Evolutionary conservation across 352 stramenopile genomes (phyloP).

Genomic region (Thalassiosira sp.): DNA sequence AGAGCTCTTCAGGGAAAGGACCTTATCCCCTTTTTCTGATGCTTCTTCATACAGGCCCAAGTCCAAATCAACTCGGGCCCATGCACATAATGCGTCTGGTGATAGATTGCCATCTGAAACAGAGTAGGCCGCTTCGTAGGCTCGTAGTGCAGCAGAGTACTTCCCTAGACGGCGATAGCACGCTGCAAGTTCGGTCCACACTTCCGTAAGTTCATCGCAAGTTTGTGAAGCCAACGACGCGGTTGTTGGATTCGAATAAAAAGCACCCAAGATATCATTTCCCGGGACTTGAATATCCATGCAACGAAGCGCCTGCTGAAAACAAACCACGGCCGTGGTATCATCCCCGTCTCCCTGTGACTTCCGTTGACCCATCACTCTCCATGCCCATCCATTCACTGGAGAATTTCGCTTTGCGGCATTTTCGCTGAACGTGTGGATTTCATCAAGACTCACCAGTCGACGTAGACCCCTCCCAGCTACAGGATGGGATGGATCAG

Average conservation of each 20-base stretch:
- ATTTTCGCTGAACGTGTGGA: slow-evolving; percentile 38
- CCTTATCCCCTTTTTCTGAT: slow-evolving; percentile 55
- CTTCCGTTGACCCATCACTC: slow-evolving; percentile 50
- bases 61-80: slow-evolving; percentile 73
- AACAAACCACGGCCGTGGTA: slow-evolving; percentile 58
- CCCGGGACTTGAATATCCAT: slow-evolving; percentile 60
- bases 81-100: slow-evolving; percentile 51
- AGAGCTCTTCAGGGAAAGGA: slow-evolving; percentile 32
- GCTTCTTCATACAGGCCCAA: slow-evolving; percentile 70
- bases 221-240: too few species aligned
- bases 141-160: slow-evolving; percentile 61
- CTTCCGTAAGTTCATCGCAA: slow-evolving; percentile 46
- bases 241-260: slow-evolving; percentile 53
- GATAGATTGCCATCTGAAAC: slow-evolving; percentile 35
- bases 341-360: slow-evolving; percentile 48
- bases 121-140: slow-evolving; percentile 56
- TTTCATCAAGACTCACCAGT: slow-evolving; percentile 31
- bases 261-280: slow-evolving; percentile 50
- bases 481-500: slow-evolving; percentile 73
- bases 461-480: slow-evolving; percentile 66
- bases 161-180: slow-evolving; percentile 68
- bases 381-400: slow-evolving; percentile 75
- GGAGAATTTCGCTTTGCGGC: slow-evolving; percentile 36
- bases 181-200: slow-evolving; percentile 54
- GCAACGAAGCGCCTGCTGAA: slow-evolving; percentile 66